These are phyloP conservation scores for Pulveroboletus ravenelii DNA, from an alignment of 768 basidiomycete species.

Conservation along the genomic window DNA sequence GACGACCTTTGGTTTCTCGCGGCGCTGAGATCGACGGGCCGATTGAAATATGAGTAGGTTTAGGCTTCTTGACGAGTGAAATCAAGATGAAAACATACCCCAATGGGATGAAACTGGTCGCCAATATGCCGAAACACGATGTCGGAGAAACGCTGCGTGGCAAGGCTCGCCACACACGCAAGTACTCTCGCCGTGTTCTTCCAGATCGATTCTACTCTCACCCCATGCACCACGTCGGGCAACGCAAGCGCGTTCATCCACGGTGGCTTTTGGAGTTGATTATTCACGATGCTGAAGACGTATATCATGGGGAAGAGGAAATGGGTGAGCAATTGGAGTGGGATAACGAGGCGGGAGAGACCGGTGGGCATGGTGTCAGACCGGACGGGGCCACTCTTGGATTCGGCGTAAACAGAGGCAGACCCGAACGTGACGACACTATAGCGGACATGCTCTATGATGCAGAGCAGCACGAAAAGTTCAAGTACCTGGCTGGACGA, in stretches of 20 bases:
- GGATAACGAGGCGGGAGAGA: not conserved
- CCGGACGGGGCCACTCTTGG: conserved; percentile 3
- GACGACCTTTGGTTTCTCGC: conserved; percentile 8
- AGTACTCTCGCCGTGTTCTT: not conserved
- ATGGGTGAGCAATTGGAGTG: not conserved
- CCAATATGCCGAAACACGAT: conserved; percentile 1
- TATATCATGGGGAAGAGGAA: not conserved
- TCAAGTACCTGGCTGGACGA: conserved; percentile 2
- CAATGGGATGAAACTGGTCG: conserved; percentile 6
- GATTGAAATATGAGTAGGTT: no score
- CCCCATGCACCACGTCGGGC: not conserved
- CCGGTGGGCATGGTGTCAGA: conserved; percentile 1
- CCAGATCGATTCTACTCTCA: not conserved
- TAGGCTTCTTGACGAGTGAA: no score
- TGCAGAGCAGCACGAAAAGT: conserved; percentile 3
- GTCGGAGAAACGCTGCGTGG: not conserved
- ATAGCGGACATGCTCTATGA: not conserved
- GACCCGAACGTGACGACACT: not conserved
- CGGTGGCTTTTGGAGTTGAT: conserved; percentile 1
- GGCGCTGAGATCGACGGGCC: not conserved
- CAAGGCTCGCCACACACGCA: not conserved
- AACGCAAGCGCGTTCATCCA: conserved; percentile 4
- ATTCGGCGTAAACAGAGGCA: not conserved
- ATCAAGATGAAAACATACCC: not conserved
- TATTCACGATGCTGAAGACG: not conserved